Evolutionary conservation across 495 filamentous ascomycete genomes (phyloP).

Genomic region (Echria macrotheca): DNA sequence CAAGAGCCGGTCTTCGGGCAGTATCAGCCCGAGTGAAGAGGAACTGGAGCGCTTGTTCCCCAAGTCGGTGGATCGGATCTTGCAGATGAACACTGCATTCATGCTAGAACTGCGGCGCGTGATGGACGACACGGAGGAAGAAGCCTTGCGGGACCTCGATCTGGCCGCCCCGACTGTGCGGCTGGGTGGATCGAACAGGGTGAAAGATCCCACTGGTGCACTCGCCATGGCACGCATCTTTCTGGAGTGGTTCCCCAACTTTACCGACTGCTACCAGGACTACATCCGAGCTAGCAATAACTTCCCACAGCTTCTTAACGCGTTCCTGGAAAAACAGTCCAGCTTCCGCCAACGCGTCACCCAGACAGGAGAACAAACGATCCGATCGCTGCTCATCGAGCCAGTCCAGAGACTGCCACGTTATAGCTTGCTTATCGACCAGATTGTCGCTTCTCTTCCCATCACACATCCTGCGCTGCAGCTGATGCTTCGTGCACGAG

Average conservation of each 20-base stretch:
- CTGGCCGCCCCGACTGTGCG: slow-evolving; percentile 28
- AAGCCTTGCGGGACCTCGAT: slow-evolving; percentile 65
- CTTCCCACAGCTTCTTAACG: slow-evolving; percentile 73
- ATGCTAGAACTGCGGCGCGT: slow-evolving; percentile 65
- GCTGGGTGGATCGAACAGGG: slow-evolving; percentile 49
- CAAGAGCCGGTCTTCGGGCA: slow-evolving; percentile 49
- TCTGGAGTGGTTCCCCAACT: slow-evolving; percentile 84
- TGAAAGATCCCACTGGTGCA: slow-evolving; percentile 66
- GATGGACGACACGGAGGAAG: slow-evolving; percentile 77
- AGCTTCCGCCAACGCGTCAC: slow-evolving; percentile 74
- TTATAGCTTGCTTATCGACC: slow-evolving; percentile 93
- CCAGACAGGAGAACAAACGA: slow-evolving; percentile 80
- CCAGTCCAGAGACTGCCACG: slow-evolving; percentile 92
- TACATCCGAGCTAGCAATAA: slow-evolving; percentile 83
- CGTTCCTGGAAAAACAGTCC: slow-evolving; percentile 68
- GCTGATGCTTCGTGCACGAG: slow-evolving; percentile 73
- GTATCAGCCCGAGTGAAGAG: slow-evolving; percentile 65
- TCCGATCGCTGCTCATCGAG: slow-evolving; percentile 92
- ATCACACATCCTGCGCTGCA: slow-evolving; percentile 76
- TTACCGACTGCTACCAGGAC: slow-evolving; percentile 80
- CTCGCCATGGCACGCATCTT: slow-evolving; percentile 70
- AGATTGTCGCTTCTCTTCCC: slow-evolving; percentile 79
- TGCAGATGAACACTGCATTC: slow-evolving; percentile 74
- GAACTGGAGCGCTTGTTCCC: slow-evolving; percentile 77
- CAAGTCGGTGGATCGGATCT: slow-evolving; percentile 65